phyloP scores from a whole-genome alignment of 1,139 yeast genomes.

The Yamadazyma epiphylla region DNA sequence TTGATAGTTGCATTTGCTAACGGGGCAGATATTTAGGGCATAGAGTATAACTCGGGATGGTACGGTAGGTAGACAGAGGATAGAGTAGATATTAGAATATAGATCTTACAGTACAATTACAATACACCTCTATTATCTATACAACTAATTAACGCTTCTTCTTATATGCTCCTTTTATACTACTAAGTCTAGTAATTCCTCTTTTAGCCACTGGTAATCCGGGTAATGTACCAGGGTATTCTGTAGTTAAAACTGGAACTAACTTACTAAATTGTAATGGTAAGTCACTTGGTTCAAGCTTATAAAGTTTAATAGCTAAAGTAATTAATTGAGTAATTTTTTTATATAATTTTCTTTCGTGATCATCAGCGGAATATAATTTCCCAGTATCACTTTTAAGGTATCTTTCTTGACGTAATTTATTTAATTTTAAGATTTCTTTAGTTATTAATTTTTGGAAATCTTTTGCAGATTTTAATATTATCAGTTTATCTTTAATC shows the following conservation, averaged over 20 bases:
- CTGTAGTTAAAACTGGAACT: constrained; percentile 69
- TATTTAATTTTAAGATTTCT: constrained; percentile 55
- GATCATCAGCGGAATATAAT: constrained; percentile 24
- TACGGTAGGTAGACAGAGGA: too few species aligned
- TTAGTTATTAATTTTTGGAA: constrained; percentile 53
- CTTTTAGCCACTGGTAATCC: constrained; percentile 36
- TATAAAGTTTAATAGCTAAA: constrained; percentile 26
- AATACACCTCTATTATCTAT: background rate
- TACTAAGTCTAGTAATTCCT: constrained; percentile 33
- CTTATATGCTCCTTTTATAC: constrained; percentile 39
- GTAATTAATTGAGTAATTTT: constrained; percentile 37
- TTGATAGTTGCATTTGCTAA: constrained; percentile 62
- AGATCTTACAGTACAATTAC: too few species aligned
- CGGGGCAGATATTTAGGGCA: constrained; percentile 70
- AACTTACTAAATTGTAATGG: constrained; percentile 35
- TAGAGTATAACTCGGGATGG: too few species aligned
- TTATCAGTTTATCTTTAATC: constrained; percentile 21
- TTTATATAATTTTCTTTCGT: constrained; percentile 33
- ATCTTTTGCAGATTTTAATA: constrained; percentile 23
- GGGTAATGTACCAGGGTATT: constrained; percentile 79
- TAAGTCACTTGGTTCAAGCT: constrained; percentile 24
- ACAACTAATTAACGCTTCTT: constrained; percentile 19
- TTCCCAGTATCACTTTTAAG: constrained; percentile 27
- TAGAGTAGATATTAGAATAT: too few species aligned
- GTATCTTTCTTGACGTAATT: constrained; percentile 59